Conservation (phyloP, 2,329 filamentous ascomycete genomes). For the Neocatenulostroma microsporum region DNA sequence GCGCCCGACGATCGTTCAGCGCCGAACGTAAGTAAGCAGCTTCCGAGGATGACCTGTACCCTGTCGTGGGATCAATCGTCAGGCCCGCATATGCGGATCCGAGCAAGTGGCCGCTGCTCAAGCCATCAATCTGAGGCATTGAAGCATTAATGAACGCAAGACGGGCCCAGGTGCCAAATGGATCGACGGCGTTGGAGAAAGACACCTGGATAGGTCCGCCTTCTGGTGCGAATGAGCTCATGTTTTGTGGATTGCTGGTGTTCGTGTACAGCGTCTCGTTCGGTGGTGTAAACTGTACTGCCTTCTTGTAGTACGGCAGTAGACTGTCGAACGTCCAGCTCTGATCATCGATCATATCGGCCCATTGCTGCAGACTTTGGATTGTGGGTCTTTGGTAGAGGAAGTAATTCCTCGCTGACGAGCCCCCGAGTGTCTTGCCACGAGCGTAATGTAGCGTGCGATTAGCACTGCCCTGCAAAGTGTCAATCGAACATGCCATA, state of each 20-base stretch:
- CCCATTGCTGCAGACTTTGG: constrained; percentile 19
- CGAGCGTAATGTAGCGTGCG: constrained; percentile 14
- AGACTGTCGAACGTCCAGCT: constrained; percentile 21
- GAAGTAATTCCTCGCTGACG: constrained; percentile 18
- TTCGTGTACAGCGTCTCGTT: constrained; percentile 9
- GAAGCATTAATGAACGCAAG: constrained; percentile 11
- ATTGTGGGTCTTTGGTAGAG: constrained; percentile 20
- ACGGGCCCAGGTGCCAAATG: constrained; percentile 11
- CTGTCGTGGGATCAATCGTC: constrained; percentile 11
- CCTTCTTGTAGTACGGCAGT: constrained; percentile 22
- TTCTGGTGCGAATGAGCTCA: constrained; percentile 9
- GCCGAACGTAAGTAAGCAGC: constrained; percentile 2
- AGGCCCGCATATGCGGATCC: constrained; percentile 12
- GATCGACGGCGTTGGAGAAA: constrained; percentile 17
- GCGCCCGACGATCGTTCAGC: constrained; percentile 1
- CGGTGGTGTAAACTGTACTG: constrained; percentile 15
- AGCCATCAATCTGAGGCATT: constrained; percentile 8
- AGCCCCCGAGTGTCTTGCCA: constrained; percentile 19
- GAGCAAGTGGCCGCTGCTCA: constrained; percentile 13
- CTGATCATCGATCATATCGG: constrained; percentile 29
- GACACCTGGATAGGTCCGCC: constrained; percentile 30
- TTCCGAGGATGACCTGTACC: constrained; percentile 5
- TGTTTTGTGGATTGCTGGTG: constrained; percentile 9
- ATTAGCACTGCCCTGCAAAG: constrained; percentile 6
- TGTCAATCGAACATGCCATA: constrained; percentile 1